Conservation (phyloP, 768 basidiomycete genomes). For the Rhizopogon rudus region DNA sequence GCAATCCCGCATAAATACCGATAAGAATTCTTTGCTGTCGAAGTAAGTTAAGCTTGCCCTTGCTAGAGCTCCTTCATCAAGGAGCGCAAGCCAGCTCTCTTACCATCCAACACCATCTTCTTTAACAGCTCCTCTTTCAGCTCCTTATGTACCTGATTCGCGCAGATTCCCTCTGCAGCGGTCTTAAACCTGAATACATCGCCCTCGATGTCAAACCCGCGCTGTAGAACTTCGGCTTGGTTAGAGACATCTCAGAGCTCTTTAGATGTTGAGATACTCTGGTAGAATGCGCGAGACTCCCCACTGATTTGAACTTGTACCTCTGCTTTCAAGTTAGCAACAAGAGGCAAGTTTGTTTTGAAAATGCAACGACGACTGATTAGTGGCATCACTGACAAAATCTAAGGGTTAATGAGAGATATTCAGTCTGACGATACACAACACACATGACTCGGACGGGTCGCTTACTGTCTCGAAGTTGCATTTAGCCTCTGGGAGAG, state of each 20-base stretch:
- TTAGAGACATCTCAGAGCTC: slow-evolving; percentile 77
- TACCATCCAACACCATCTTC: slow-evolving; percentile 75
- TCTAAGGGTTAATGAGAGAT: slow-evolving; percentile 34
- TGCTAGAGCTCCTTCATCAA: slow-evolving; percentile 77
- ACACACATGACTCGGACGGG: too few relatives aligned
- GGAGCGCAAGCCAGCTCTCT: slow-evolving; percentile 69
- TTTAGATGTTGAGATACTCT: slow-evolving; percentile 66
- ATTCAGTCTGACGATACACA: too few relatives aligned
- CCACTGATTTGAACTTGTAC: slow-evolving; percentile 42
- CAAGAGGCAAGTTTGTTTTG: slow-evolving; percentile 21
- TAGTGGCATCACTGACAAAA: slow-evolving; percentile 48
- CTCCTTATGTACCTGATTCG: slow-evolving; percentile 50
- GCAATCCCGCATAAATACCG: neutral
- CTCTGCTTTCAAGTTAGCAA: slow-evolving; percentile 51
- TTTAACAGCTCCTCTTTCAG: slow-evolving; percentile 70
- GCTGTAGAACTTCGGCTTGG: slow-evolving; percentile 64
- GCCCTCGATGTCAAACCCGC: slow-evolving; percentile 69
- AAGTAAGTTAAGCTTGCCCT: slow-evolving; percentile 58
- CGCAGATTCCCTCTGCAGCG: slow-evolving; percentile 64
- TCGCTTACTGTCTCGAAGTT: slow-evolving; percentile 61
- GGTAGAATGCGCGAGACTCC: slow-evolving; percentile 62
- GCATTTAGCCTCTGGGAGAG: slow-evolving; percentile 50
- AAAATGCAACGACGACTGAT: slow-evolving; percentile 12
- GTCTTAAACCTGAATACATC: slow-evolving; percentile 75
- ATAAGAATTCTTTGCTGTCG: slow-evolving; percentile 36